phyloP scores from a whole-genome alignment of 495 filamentous ascomycete species.

The Aspergillus cavernicola region DNA sequence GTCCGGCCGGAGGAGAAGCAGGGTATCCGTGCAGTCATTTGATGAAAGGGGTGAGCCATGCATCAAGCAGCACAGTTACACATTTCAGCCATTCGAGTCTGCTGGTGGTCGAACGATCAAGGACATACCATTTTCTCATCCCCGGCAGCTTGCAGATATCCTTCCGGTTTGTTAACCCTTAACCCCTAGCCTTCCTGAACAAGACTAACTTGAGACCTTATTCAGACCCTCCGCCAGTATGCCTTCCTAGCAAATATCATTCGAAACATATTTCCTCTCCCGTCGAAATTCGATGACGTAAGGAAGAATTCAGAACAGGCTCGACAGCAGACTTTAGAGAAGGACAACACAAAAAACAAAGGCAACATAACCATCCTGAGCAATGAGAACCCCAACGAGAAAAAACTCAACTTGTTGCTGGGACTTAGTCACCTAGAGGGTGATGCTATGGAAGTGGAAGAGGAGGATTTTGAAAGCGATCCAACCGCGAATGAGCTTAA shows the following conservation, averaged over 20 bases:
- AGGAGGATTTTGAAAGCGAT: background rate
- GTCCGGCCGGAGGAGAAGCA: slow-evolving; percentile 29
- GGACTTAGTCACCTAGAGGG: background rate
- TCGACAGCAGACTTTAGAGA: background rate
- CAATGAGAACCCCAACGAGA: slow-evolving; percentile 40
- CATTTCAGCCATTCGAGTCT: slow-evolving; percentile 65
- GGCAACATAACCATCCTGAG: slow-evolving; percentile 28
- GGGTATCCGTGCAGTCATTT: slow-evolving; percentile 30
- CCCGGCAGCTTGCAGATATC: slow-evolving; percentile 74
- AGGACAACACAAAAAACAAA: slow-evolving; percentile 12
- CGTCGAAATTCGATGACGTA: slow-evolving; percentile 16
- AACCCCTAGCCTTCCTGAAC: background rate
- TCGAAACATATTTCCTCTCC: slow-evolving; percentile 51
- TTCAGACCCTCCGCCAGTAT: slow-evolving; percentile 66
- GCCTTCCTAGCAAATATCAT: slow-evolving; percentile 63
- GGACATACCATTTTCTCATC: slow-evolving; percentile 80
- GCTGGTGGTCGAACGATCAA: slow-evolving; percentile 65
- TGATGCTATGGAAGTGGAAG: background rate
- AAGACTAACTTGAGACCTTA: slow-evolving; percentile 8
- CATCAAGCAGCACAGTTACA: slow-evolving; percentile 59
- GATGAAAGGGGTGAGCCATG: slow-evolving; percentile 36
- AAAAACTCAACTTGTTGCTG: slow-evolving; percentile 31
- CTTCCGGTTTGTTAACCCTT: slow-evolving; percentile 53
- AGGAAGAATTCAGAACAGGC: background rate
- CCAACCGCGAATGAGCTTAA: slow-evolving; percentile 28